A percentile compares a stretch with the other conserved stretches of the same genome.
phyloP scores from a whole-genome alignment of 306 rosid species.

The Cyclanthera cordifolia region DNA sequence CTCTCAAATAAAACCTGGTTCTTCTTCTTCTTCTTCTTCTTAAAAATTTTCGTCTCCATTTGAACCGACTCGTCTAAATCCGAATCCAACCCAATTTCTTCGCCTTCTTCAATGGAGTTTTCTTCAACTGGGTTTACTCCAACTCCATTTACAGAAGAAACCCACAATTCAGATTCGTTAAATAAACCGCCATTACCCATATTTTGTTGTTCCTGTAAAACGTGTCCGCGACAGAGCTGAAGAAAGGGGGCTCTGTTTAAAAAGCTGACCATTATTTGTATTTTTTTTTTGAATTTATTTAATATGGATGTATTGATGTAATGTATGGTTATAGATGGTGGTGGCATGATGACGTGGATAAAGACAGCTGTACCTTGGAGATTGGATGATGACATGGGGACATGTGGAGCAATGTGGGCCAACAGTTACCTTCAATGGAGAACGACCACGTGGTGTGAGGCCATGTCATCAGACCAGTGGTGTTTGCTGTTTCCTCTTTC shows the following conservation, averaged over 20 bases:
- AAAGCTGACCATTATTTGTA: background rate
- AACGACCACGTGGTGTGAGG: constrained; percentile 2
- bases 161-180: constrained; percentile 25
- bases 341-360: background rate
- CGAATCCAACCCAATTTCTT: background rate
- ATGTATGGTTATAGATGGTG: background rate
- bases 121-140: constrained; percentile 15
- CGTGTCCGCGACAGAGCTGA: constrained; percentile 10
- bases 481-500: too few relatives aligned
- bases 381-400: constrained; percentile 1
- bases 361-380: background rate
- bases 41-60: background rate
- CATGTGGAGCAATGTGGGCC: constrained; percentile 1
- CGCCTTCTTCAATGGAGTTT: background rate
- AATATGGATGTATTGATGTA: background rate
- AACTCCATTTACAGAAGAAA: constrained; percentile 10
- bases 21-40: constrained; percentile 20
- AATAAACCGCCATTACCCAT: background rate
- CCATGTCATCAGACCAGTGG: background rate
- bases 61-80: constrained; percentile 8
- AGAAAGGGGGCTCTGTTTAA: background rate
- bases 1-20: constrained; percentile 58
- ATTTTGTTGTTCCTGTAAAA: background rate
- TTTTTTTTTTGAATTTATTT: background rate
- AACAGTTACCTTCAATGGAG: background rate